phyloP scores from a whole-genome alignment of 805 yeast genomes.

The Schwanniomyces polymorphus region DNA sequence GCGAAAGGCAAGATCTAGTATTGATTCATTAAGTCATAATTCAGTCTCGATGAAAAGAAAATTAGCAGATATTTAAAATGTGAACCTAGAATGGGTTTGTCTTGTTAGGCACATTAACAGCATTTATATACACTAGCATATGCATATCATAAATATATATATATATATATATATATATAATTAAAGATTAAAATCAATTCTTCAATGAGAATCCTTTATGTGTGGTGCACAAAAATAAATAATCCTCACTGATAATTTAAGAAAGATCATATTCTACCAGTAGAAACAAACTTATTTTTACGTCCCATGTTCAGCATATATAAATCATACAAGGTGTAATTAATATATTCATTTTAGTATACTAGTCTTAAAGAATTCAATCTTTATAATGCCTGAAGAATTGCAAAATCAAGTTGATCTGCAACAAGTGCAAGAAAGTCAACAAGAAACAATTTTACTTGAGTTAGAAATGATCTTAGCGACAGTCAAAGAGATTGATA shows the following conservation, averaged over 20 bases:
- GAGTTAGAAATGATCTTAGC: constrained; percentile 35
- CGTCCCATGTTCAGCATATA: no score
- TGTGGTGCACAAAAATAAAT: neutral
- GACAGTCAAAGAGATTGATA: constrained; percentile 31
- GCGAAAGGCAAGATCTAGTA: constrained; percentile 4
- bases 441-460: constrained; percentile 25
- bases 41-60: neutral
- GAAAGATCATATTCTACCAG: no score
- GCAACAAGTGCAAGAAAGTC: constrained; percentile 5
- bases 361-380: no score
- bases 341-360: no score
- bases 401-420: constrained; percentile 5
- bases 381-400: constrained; percentile 14
- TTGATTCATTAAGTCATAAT: neutral
- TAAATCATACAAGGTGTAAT: no score
- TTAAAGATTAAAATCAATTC: no score
- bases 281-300: no score
- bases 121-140: constrained; percentile 1
- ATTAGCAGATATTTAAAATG: neutral
- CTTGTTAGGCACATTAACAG: neutral
- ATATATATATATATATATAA: no score
- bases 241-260: no score
- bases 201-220: neutral
- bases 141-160: neutral
- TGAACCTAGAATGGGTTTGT: neutral